Percentiles rank a stretch among this genome's conserved stretches.
Conservation (phyloP, 1,284 basidiomycete species). For the Naganishia cerealis region DNA sequence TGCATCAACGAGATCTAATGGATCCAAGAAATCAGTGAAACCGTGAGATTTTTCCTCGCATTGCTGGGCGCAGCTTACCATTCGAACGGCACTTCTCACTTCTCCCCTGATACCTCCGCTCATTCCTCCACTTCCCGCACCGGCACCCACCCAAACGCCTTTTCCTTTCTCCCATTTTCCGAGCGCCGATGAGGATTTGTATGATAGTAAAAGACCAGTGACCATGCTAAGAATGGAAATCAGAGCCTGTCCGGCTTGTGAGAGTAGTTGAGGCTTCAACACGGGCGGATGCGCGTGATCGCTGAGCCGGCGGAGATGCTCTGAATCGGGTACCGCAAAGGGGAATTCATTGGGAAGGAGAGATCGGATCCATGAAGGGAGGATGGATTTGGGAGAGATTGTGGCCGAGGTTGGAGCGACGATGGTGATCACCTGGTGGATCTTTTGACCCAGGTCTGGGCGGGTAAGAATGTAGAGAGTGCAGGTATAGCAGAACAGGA, state of each 20-base stretch:
- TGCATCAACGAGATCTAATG: conserved; percentile 1
- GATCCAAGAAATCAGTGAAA: conserved; percentile 2
- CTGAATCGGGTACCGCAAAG: conserved; percentile 43
- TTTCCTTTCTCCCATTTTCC: conserved; percentile 50
- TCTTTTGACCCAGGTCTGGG: conserved; percentile 30
- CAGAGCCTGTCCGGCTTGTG: conserved; percentile 44
- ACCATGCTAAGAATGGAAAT: conserved; percentile 49
- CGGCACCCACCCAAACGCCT: conserved; percentile 44
- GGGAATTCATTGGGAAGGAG: conserved; percentile 37
- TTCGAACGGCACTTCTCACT: conserved; percentile 47
- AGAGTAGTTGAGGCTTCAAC: conserved; percentile 36
- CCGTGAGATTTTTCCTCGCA: neutral
- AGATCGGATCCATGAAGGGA: conserved; percentile 6
- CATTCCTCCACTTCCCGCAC: conserved; percentile 23
- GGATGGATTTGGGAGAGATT: neutral
- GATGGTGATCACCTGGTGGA: neutral
- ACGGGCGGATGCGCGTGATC: conserved; percentile 37
- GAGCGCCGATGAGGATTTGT: conserved; percentile 46
- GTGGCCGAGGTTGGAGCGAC: neutral
- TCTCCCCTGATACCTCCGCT: conserved; percentile 41
- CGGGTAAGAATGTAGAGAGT: conserved; percentile 21
- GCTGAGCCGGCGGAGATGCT: conserved; percentile 40
- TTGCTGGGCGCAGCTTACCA: conserved; percentile 25
- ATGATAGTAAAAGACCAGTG: conserved; percentile 47
- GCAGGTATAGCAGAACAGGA: conserved; percentile 19